phyloP scores from a whole-genome alignment of 305 asterid genomes.

The Petunia hybrid region DNA sequence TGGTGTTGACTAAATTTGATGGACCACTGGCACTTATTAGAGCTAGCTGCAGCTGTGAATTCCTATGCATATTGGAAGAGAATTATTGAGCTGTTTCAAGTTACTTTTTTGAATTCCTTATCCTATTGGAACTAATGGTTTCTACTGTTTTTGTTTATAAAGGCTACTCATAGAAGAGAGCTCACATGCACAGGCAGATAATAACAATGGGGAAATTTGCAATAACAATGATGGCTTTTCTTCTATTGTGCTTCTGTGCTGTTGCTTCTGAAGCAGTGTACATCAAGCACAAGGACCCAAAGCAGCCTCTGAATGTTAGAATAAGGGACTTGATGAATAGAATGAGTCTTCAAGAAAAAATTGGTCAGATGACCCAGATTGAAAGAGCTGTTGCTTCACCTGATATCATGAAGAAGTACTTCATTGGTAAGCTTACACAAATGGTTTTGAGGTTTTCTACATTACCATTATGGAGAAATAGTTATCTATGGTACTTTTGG shows the following conservation, averaged over 20 bases:
- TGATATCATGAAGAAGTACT: conserved; percentile 49
- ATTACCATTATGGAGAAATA: background rate
- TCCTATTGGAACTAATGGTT: background rate
- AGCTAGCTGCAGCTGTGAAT: conserved; percentile 19
- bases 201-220: conserved; percentile 36
- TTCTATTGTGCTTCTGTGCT: conserved; percentile 37
- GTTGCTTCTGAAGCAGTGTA: conserved; percentile 25
- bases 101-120: background rate
- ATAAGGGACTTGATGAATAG: conserved; percentile 48
- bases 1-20: background rate
- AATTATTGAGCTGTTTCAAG: background rate
- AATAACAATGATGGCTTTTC: conserved; percentile 24
- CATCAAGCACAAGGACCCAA: conserved; percentile 39
- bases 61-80: too few relatives aligned
- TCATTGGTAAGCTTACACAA: conserved; percentile 43
- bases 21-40: background rate
- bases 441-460: background rate
- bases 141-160: background rate
- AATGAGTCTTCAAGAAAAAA: conserved; percentile 57
- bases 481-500: background rate
- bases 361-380: conserved; percentile 62
- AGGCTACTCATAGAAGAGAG: background rate
- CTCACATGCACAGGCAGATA: background rate
- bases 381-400: conserved; percentile 47
- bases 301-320: conserved; percentile 44